A percentile compares a stretch with the other conserved stretches of the same genome.
Conservation (phyloP, 2,329 filamentous ascomycete genomes). For the Penicillium sp. region DNA sequence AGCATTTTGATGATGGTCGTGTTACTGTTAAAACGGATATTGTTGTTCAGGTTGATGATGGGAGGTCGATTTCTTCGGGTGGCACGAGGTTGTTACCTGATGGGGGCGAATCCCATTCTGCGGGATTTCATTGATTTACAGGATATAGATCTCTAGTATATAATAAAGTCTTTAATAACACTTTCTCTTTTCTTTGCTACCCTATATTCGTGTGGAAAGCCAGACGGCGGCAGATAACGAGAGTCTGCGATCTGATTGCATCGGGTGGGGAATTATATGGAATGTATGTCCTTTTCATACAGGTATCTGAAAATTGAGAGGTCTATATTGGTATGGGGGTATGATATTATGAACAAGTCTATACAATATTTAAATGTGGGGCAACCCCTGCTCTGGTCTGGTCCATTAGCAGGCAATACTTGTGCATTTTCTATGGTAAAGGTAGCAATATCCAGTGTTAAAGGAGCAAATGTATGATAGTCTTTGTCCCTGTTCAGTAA, state of each 20-base stretch:
- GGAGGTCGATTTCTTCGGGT: slow-evolving; percentile 18
- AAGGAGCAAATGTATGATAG: neutral
- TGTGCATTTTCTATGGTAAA: neutral
- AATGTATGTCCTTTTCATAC: too few species aligned
- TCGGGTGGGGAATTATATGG: too few species aligned
- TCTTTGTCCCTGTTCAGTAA: too few species aligned
- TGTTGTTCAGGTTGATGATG: slow-evolving; percentile 29
- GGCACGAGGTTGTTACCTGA: slow-evolving; percentile 19
- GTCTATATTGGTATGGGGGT: neutral
- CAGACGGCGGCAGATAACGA: too few species aligned
- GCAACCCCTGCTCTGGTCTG: neutral
- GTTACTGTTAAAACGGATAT: slow-evolving; percentile 37
- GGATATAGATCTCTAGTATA: neutral
- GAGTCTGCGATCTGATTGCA: too few species aligned
- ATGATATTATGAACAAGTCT: neutral
- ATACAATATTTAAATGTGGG: neutral
- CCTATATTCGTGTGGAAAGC: too few species aligned
- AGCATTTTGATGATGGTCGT: slow-evolving; percentile 12
- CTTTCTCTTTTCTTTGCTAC: neutral
- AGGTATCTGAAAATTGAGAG: too few species aligned
- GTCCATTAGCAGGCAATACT: neutral
- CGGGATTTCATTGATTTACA: neutral
- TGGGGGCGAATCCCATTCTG: slow-evolving; percentile 8
- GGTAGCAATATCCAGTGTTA: neutral
- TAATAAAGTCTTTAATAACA: neutral